Percentiles rank a stretch among this genome's conserved stretches.
Conservation (phyloP, 140 eudicot genomes). For the Flaveria floridana region DNA sequence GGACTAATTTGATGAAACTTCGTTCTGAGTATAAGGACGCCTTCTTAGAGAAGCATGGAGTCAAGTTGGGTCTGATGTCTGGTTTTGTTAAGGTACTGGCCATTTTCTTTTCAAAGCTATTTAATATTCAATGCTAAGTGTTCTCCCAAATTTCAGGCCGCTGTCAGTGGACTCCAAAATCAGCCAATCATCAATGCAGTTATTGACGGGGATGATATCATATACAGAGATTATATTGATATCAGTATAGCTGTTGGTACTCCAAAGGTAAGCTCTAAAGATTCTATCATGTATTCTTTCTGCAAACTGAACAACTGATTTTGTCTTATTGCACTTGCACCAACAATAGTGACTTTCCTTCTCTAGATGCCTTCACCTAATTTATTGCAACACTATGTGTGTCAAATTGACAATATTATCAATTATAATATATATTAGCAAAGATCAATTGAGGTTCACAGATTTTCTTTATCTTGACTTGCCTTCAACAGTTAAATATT, state of each 20-base stretch:
- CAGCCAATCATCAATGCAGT: slow-evolving; percentile 90
- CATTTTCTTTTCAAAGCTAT: background rate
- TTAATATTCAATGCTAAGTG: background rate
- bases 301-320: background rate
- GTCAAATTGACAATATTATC: background rate
- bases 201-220: slow-evolving; percentile 91
- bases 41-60: slow-evolving; percentile 87
- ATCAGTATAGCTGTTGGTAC: slow-evolving; percentile 97
- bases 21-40: slow-evolving; percentile 95
- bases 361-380: background rate
- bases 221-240: slow-evolving; percentile 80
- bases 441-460: background rate
- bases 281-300: slow-evolving; percentile 12
- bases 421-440: background rate
- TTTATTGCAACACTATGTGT: background rate
- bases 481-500: background rate
- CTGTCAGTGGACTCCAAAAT: slow-evolving; percentile 78
- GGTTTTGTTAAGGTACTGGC: slow-evolving; percentile 72
- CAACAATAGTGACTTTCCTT: background rate
- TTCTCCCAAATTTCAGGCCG: slow-evolving; percentile 55
- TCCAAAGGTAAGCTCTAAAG: slow-evolving; percentile 57
- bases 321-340: background rate
- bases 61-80: slow-evolving; percentile 92
- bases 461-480: background rate
- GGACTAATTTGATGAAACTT: slow-evolving; percentile 94